Conservation (phyloP, 805 yeast genomes). For the Wickerhamiella hasegawae region DNA sequence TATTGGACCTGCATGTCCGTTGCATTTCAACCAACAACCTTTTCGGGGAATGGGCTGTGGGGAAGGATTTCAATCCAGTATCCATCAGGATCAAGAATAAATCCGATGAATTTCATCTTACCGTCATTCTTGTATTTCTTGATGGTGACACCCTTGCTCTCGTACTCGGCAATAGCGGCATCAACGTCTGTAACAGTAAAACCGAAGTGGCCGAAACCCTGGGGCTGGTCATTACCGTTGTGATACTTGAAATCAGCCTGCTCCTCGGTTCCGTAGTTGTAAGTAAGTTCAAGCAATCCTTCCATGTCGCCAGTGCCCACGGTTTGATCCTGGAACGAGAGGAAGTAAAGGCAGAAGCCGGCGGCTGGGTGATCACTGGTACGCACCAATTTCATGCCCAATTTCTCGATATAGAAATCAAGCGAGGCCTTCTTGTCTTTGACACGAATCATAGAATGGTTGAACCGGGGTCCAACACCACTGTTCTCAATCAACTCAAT, state of each 20-base stretch:
- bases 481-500: slow-evolving; percentile 50
- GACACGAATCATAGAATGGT: slow-evolving; percentile 87
- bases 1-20: too few relatives aligned
- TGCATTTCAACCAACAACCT: slow-evolving; percentile 7
- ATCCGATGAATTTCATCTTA: slow-evolving; percentile 50
- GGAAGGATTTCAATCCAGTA: slow-evolving; percentile 66
- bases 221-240: slow-evolving; percentile 61
- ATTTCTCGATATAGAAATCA: slow-evolving; percentile 57
- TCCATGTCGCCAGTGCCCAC: slow-evolving; percentile 31
- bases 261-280: slow-evolving; percentile 87
- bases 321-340: slow-evolving; percentile 45
- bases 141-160: slow-evolving; percentile 31
- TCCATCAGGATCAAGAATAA: slow-evolving; percentile 79
- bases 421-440: slow-evolving; percentile 67
- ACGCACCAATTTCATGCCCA: slow-evolving; percentile 66
- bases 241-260: slow-evolving; percentile 67
- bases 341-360: slow-evolving; percentile 69
- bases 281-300: slow-evolving; percentile 75
- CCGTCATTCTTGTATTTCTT: slow-evolving; percentile 29
- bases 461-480: slow-evolving; percentile 28
- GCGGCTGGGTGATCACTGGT: slow-evolving; percentile 46
- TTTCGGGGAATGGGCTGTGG: slow-evolving; percentile 19
- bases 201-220: slow-evolving; percentile 81
- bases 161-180: slow-evolving; percentile 35
- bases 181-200: slow-evolving; percentile 49